Base-by-base conservation (phyloP, 345 rosid genomes). In the Arabis hirsuta region DNA sequence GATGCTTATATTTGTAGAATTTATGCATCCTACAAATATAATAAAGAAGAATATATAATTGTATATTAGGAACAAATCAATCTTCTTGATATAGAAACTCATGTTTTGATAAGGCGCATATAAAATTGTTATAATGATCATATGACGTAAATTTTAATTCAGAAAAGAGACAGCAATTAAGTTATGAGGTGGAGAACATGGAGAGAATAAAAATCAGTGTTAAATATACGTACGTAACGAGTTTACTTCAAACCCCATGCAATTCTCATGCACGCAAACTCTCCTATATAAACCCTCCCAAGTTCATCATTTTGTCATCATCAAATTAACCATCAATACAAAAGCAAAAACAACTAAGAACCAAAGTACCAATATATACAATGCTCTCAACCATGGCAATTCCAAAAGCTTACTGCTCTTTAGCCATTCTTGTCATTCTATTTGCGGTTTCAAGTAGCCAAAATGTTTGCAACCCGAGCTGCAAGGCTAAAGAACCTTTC, bases 401-500 rank as follows among this genome's bases (percentile, higher is more conserved):
- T 41, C 31, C 53, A 12, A 67, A 67, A 53, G 19, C 72, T 32
- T 36, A 56, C n/a, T 44, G 45, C 55, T 57, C 73, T 24, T 13
- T 69, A 57, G 56, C 48, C 65, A 20, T 46, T 10, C 57, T 69
- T 48, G 36, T 36, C 4, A 11, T 58, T 36, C 16, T 69, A 13
- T 47, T 56, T 22, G 55, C 2, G 24, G 26, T 57, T 46, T 34
- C 73, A 10, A 34, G 4, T 9, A 69, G 73, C 38, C 65, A 69
- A 69, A 69, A 22, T 4, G 50, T 69, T 6, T 69, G 65, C 65
- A 56, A 57, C 22, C 65, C 65, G 20, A 65, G 6, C 36, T 69
- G 73, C 62, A 58, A 69, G 46, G 73, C 73, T 20, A 57, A 58
- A 57, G 56, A 48, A 47, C 65, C 73, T 6, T 58, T 46, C 66